Conservation (phyloP, 2,329 filamentous ascomycete genomes). For the Ophiognomonia clavigignenti-juglandacearum region DNA sequence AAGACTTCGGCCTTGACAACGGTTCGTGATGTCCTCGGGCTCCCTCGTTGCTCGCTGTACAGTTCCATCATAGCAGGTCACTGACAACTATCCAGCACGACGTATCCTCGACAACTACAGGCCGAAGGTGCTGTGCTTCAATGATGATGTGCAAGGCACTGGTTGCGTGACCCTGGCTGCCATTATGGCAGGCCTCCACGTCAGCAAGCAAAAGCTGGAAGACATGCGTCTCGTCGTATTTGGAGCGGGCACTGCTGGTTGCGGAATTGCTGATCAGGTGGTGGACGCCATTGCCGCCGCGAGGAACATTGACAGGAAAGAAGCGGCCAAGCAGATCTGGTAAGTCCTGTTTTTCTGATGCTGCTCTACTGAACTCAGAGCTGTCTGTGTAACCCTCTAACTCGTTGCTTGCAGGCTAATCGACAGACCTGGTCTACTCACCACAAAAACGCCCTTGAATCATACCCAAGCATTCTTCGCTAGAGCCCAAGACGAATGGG, state of each 20-base stretch:
- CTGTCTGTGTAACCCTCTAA: too few relatives aligned
- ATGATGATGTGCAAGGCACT: conserved; percentile 86
- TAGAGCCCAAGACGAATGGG: conserved; percentile 60
- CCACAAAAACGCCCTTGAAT: conserved; percentile 43
- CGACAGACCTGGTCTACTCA: conserved; percentile 74
- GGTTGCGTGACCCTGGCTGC: conserved; percentile 83
- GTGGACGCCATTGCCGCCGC: conserved; percentile 72
- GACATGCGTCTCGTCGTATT: conserved; percentile 73
- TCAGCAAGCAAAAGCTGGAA: conserved; percentile 59
- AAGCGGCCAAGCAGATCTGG: conserved; percentile 78
- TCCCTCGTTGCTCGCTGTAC: too few relatives aligned
- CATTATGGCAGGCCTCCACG: conserved; percentile 69
- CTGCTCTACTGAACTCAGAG: too few relatives aligned
- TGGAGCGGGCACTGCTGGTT: conserved; percentile 76
- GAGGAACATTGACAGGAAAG: conserved; percentile 60
- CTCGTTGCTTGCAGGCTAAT: conserved; percentile 60
- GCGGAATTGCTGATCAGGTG: conserved; percentile 82
- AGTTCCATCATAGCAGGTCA: too few relatives aligned
- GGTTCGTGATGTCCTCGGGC: too few relatives aligned
- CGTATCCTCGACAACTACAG: conserved; percentile 73
- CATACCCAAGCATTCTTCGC: conserved; percentile 66
- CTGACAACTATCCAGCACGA: conserved; percentile 41
- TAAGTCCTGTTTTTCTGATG: conserved; percentile 30
- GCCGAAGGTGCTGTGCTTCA: conserved; percentile 74
- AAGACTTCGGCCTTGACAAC: conserved; percentile 79